phyloP scores from a whole-genome alignment of 2,329 filamentous ascomycete species.

The Diaporthe ampelina region DNA sequence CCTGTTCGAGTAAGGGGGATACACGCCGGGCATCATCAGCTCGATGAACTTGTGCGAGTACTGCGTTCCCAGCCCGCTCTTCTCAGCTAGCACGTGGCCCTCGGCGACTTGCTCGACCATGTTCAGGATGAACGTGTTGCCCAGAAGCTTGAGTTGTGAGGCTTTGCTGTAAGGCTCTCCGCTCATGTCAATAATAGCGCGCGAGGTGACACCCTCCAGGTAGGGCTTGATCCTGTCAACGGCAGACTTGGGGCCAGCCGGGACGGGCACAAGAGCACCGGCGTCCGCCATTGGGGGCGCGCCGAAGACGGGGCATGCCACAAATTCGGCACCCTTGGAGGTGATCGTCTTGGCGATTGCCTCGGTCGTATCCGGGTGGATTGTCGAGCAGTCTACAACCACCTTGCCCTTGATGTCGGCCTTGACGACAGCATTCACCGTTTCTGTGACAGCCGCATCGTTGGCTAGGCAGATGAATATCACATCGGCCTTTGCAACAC shows the following conservation, averaged over 20 bases:
- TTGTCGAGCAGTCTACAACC: conserved; percentile 89
- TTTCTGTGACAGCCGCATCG: conserved; percentile 78
- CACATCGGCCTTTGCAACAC: conserved; percentile 78
- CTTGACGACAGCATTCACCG: conserved; percentile 70
- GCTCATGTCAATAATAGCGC: conserved; percentile 77
- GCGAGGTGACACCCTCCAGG: conserved; percentile 79
- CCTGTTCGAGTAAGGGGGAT: conserved; percentile 79
- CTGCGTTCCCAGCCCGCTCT: conserved; percentile 79
- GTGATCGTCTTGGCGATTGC: conserved; percentile 70
- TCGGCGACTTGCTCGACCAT: conserved; percentile 86
- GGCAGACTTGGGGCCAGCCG: conserved; percentile 73
- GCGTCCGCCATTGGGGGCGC: conserved; percentile 78
- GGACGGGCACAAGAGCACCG: conserved; percentile 79
- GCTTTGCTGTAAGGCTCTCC: conserved; percentile 78
- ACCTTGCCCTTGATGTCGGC: conserved; percentile 77
- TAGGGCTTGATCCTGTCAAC: conserved; percentile 78
- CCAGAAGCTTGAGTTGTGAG: conserved; percentile 82
- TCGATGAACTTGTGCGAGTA: conserved; percentile 80
- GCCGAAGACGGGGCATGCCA: conserved; percentile 80
- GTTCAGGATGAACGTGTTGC: conserved; percentile 88
- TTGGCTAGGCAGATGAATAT: conserved; percentile 87
- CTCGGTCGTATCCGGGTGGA: conserved; percentile 86
- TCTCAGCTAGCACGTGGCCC: conserved; percentile 84
- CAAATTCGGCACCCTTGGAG: conserved; percentile 77
- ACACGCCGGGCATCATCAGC: conserved; percentile 81